Percentiles rank a stretch among this genome's conserved stretches.
Conservation (phyloP, 495 filamentous ascomycete species). For the Hyaloscypha variabilis region DNA sequence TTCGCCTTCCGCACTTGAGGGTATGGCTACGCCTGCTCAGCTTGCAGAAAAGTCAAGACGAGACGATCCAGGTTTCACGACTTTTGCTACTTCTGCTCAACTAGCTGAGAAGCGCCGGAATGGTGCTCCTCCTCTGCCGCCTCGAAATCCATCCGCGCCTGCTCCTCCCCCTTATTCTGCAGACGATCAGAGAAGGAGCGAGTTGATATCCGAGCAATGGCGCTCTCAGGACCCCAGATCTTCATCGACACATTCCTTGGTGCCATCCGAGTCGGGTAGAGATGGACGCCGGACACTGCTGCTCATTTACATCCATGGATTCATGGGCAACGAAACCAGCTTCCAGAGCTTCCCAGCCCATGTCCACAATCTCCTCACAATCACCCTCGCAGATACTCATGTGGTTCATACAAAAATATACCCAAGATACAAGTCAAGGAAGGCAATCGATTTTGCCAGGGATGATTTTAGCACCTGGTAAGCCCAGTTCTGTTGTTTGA, state of each 20-base stretch:
- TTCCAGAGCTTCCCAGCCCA: conserved; percentile 89
- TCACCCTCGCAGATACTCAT: conserved; percentile 69
- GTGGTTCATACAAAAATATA: conserved; percentile 89
- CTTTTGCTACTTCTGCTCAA: conserved; percentile 13
- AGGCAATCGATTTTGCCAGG: conserved; percentile 69
- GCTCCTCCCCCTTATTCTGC: conserved; percentile 27
- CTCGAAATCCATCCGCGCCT: conserved; percentile 19
- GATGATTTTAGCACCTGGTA: conserved; percentile 85
- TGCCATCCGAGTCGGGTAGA: conserved; percentile 46
- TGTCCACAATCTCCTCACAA: conserved; percentile 76
- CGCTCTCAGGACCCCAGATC: conserved; percentile 55
- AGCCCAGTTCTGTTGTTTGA: conserved; percentile 13
- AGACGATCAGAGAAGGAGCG: conserved; percentile 24
- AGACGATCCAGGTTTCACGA: not conserved
- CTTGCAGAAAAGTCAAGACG: conserved; percentile 26
- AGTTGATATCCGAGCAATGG: conserved; percentile 32
- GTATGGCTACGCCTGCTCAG: conserved; percentile 21
- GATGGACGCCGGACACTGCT: conserved; percentile 65
- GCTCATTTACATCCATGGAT: conserved; percentile 88
- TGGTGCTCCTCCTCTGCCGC: conserved; percentile 26
- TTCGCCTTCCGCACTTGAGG: conserved; percentile 1
- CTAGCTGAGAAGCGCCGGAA: conserved; percentile 13
- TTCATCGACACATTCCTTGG: conserved; percentile 65
- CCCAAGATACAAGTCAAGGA: conserved; percentile 84
- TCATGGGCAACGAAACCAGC: conserved; percentile 87